Conservation (phyloP, 306 rosid genomes). For the Oxytropis ochrocephala region DNA sequence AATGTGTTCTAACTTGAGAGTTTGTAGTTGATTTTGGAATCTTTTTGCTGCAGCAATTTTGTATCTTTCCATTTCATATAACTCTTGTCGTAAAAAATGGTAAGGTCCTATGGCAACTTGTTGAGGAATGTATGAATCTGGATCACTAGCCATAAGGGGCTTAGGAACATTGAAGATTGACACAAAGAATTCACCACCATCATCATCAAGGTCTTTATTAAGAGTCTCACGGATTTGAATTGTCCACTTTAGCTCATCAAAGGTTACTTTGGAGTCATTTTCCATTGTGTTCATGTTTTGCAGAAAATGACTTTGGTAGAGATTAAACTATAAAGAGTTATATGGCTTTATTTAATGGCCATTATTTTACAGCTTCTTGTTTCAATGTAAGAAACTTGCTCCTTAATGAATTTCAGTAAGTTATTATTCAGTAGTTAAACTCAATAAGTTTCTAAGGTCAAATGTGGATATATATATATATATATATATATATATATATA, state of each 20-base stretch:
- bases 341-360: conserved; percentile 13
- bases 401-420: conserved; percentile 13
- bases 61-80: conserved; percentile 64
- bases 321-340: conserved; percentile 6
- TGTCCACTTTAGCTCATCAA: conserved; percentile 73
- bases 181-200: conserved; percentile 34
- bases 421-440: background rate
- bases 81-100: conserved; percentile 61
- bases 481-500: no score
- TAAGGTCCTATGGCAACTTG: conserved; percentile 78
- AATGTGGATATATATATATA: no score
- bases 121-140: conserved; percentile 71
- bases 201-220: conserved; percentile 52
- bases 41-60: conserved; percentile 62
- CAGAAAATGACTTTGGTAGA: background rate
- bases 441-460: background rate
- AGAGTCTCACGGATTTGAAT: conserved; percentile 57
- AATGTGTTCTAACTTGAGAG: conserved; percentile 41
- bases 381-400: conserved; percentile 1
- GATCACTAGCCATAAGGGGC: conserved; percentile 32
- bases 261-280: conserved; percentile 28
- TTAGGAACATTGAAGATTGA: conserved; percentile 68
- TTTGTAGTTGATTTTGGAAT: conserved; percentile 44
- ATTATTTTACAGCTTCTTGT: background rate
- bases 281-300: conserved; percentile 11